Evolutionary conservation across 768 basidiomycete species (phyloP).

Genomic region (Mycena alexandri): DNA sequence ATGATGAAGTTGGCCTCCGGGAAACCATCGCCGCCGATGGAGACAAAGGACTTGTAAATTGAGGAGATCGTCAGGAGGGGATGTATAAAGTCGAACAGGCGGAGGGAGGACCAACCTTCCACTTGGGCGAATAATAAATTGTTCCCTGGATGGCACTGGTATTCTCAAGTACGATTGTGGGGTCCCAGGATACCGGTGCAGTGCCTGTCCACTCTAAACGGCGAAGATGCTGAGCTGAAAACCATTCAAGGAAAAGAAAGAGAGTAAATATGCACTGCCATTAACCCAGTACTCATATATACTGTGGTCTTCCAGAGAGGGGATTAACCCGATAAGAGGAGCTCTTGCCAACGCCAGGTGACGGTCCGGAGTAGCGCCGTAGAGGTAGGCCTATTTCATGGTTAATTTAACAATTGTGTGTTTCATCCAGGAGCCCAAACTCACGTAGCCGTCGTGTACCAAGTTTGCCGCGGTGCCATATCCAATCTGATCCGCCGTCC

Average conservation of each 20-base stretch:
- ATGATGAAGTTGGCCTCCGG: slow-evolving; percentile 33
- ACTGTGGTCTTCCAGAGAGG: slow-evolving; percentile 13
- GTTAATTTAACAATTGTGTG: neutral
- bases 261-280: slow-evolving; percentile 8
- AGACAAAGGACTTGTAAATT: slow-evolving; percentile 31
- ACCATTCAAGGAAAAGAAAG: neutral
- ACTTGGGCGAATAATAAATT: slow-evolving; percentile 31
- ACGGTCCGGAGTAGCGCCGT: slow-evolving; percentile 12
- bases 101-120: slow-evolving; percentile 6
- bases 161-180: slow-evolving; percentile 18
- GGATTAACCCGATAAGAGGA: neutral
- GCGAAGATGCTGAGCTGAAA: neutral
- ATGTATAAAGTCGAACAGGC: neutral
- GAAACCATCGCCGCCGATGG: slow-evolving; percentile 33
- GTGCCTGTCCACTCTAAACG: slow-evolving; percentile 18
- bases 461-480: slow-evolving; percentile 27
- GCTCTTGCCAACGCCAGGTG: slow-evolving; percentile 12
- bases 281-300: slow-evolving; percentile 34
- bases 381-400: slow-evolving; percentile 8
- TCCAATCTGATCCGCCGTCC: slow-evolving; percentile 23
- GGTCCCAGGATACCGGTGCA: neutral
- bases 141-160: slow-evolving; percentile 24
- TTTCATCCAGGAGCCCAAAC: neutral
- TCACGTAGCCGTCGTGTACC: slow-evolving; percentile 17
- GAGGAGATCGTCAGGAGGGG: neutral